Conservation (phyloP, 768 basidiomycete species). For the Baorangia bicolor region DNA sequence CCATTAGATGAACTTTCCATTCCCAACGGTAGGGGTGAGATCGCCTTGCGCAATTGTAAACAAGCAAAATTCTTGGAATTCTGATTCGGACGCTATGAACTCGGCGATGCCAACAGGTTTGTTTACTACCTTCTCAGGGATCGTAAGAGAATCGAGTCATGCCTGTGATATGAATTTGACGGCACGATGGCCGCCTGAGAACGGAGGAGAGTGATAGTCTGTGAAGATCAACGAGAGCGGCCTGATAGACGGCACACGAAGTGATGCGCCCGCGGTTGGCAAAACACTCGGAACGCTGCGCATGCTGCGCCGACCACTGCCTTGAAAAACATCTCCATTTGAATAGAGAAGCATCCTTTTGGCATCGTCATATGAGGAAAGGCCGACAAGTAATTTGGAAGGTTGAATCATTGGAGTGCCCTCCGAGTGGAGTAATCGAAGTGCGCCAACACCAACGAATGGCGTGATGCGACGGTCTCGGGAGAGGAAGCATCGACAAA, state of each 20-base stretch:
- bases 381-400: not conserved
- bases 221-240: not conserved
- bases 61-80: not conserved
- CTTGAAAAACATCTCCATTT: not conserved
- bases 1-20: not conserved
- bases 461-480: not conserved
- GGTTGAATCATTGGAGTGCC: not conserved
- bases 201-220: not conserved
- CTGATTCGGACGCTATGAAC: not conserved
- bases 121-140: not conserved
- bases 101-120: not conserved
- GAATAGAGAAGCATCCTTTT: not conserved
- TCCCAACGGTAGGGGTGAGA: not conserved
- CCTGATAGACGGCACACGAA: too few relatives aligned
- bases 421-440: not conserved
- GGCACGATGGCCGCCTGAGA: not conserved
- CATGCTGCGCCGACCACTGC: conserved; percentile 2
- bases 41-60: not conserved
- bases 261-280: not conserved
- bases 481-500: not conserved
- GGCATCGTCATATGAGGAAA: not conserved
- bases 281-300: not conserved
- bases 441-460: not conserved
- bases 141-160: not conserved
- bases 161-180: not conserved